A percentile compares a stretch with the other conserved stretches of the same genome.
Conservation (phyloP, 2,329 filamentous ascomycete species). For the Penicillium sp. region DNA sequence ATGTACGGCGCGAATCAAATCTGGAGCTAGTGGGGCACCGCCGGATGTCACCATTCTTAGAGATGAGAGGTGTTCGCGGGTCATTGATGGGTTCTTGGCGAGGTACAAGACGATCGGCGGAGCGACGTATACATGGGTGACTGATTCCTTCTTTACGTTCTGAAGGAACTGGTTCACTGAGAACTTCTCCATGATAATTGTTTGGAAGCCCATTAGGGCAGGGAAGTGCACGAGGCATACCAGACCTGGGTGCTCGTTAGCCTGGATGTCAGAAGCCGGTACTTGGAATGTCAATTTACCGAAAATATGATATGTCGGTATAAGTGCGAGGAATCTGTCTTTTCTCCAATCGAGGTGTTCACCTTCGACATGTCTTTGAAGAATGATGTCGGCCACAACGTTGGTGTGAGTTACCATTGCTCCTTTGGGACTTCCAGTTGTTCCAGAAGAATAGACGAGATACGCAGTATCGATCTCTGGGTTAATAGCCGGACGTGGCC, state of each 20-base stretch:
- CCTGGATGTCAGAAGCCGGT: neutral
- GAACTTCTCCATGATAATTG: constrained; percentile 17
- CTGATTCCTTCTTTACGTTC: constrained; percentile 9
- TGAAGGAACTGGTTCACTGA: constrained; percentile 13
- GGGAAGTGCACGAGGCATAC: constrained; percentile 19
- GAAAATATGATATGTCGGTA: constrained; percentile 26
- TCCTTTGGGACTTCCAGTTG: constrained; percentile 32
- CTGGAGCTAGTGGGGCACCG: constrained; percentile 17
- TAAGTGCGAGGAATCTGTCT: constrained; percentile 12
- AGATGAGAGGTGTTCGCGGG: constrained; percentile 12
- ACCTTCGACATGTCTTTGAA: constrained; percentile 8
- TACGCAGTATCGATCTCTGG: constrained; percentile 19
- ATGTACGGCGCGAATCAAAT: constrained; percentile 17
- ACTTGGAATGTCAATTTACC: constrained; percentile 6
- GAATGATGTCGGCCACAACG: constrained; percentile 15
- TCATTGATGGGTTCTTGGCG: constrained; percentile 14
- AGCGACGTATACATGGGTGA: constrained; percentile 18
- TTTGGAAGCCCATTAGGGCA: constrained; percentile 12
- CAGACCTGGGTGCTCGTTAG: constrained; percentile 9
- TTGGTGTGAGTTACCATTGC: constrained; percentile 22
- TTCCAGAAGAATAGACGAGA: constrained; percentile 35
- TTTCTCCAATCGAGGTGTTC: constrained; percentile 9
- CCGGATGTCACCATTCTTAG: constrained; percentile 25
- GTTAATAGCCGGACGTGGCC: neutral
- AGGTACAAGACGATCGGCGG: constrained; percentile 22